Conservation (phyloP, 768 basidiomycete genomes). For the Phlebiopsis flavidoalba region DNA sequence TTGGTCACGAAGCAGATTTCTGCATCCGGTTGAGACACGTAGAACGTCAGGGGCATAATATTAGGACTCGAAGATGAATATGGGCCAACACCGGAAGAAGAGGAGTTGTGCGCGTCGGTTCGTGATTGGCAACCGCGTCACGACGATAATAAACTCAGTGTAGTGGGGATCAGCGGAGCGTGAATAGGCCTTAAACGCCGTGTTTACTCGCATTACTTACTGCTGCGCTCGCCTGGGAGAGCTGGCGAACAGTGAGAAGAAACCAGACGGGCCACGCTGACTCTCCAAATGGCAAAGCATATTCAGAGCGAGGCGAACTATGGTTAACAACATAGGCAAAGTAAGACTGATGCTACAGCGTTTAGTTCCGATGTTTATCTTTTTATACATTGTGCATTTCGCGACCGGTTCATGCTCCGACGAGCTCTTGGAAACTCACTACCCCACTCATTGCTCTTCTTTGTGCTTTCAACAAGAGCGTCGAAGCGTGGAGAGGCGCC, state of each 20-base stretch:
- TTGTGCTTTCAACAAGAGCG: constrained; percentile 67
- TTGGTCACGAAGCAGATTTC: constrained; percentile 25
- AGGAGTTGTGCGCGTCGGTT: too few relatives aligned
- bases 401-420: constrained; percentile 19
- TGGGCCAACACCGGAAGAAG: too few relatives aligned
- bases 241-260: too few relatives aligned
- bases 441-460: constrained; percentile 62
- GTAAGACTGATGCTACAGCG: neutral
- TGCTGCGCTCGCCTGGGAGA: too few relatives aligned
- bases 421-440: constrained; percentile 62
- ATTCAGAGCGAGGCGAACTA: neutral
- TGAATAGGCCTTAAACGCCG: too few relatives aligned
- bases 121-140: too few relatives aligned
- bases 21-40: constrained; percentile 2
- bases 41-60: constrained; percentile 12
- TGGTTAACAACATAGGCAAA: neutral
- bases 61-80: neutral
- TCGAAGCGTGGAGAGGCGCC: constrained; percentile 74
- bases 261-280: too few relatives aligned
- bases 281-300: neutral
- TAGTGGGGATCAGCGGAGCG: too few relatives aligned
- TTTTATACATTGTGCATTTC: neutral
- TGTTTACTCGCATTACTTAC: too few relatives aligned
- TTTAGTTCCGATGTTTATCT: neutral
- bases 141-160: too few relatives aligned